Conservation (phyloP, 1,139 yeast species). For the Hansenula lynferdii region DNA sequence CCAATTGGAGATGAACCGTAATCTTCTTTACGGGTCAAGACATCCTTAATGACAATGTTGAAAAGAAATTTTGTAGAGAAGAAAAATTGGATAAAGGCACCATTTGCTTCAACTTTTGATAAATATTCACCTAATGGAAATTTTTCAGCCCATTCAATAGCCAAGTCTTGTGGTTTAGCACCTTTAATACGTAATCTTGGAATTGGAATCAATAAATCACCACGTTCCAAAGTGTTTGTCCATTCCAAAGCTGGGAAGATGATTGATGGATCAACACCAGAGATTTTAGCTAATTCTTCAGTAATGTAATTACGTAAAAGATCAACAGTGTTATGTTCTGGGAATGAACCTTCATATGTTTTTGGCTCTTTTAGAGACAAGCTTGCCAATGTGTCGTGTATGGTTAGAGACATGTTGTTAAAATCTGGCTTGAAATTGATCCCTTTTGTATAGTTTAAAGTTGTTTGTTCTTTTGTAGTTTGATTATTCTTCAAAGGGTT, state of each 20-base stretch:
- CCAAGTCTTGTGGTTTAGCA: conserved; percentile 76
- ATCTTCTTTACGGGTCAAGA: conserved; percentile 50
- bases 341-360: conserved; percentile 47
- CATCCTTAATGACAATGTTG: conserved; percentile 66
- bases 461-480: background rate
- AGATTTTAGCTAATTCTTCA: conserved; percentile 64
- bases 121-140: conserved; percentile 67
- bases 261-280: conserved; percentile 63
- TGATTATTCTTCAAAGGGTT: too few species aligned
- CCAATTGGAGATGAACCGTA: conserved; percentile 83
- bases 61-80: conserved; percentile 64
- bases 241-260: conserved; percentile 88
- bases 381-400: conserved; percentile 22
- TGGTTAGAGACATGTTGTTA: conserved; percentile 3
- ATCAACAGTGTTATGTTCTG: conserved; percentile 74
- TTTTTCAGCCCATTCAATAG: conserved; percentile 72
- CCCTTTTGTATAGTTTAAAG: conserved; percentile 3
- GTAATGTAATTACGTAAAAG: conserved; percentile 87
- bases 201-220: conserved; percentile 88
- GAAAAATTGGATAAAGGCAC: conserved; percentile 89
- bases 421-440: conserved; percentile 16
- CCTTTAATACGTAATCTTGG: conserved; percentile 94
- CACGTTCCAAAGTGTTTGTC: conserved; percentile 82
- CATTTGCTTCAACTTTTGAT: conserved; percentile 72
- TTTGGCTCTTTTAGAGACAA: conserved; percentile 30